Evolutionary conservation across 2,329 filamentous ascomycete genomes (phyloP).

Genomic region (Ceratocystis ficicola): DNA sequence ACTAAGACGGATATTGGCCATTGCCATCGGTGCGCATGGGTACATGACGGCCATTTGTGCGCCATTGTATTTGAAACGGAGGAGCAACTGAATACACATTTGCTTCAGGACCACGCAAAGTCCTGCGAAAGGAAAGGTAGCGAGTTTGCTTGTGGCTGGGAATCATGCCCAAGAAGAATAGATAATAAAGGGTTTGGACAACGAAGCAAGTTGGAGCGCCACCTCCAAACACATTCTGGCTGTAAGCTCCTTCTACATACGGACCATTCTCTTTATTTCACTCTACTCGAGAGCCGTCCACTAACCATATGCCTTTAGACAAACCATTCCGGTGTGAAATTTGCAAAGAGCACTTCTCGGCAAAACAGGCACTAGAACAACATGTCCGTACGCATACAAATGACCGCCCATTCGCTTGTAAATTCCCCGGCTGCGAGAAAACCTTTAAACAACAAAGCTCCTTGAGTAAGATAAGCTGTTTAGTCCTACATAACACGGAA

Average conservation of each 20-base stretch:
- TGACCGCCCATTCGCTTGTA: slow-evolving; percentile 50
- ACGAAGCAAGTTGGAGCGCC: slow-evolving; percentile 51
- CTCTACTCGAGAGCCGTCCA: slow-evolving; percentile 22
- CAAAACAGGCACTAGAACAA: slow-evolving; percentile 55
- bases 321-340: slow-evolving; percentile 46
- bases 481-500: not conserved
- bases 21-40: slow-evolving; percentile 15
- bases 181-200: slow-evolving; percentile 41
- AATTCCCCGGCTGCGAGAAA: slow-evolving; percentile 39
- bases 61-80: slow-evolving; percentile 33
- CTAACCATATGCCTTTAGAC: slow-evolving; percentile 32
- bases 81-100: slow-evolving; percentile 44
- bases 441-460: slow-evolving; percentile 56
- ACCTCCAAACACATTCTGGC: slow-evolving; percentile 53
- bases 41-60: slow-evolving; percentile 27
- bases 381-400: slow-evolving; percentile 56
- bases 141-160: slow-evolving; percentile 46
- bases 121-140: slow-evolving; percentile 33
- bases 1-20: not conserved
- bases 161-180: slow-evolving; percentile 37
- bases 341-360: slow-evolving; percentile 49
- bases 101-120: slow-evolving; percentile 40
- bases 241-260: slow-evolving; percentile 34
- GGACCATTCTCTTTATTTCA: slow-evolving; percentile 14
- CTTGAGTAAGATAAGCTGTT: slow-evolving; percentile 39